Percentiles rank a stretch among this genome's conserved stretches.
phyloP scores from a whole-genome alignment of 805 yeast species.

The Spencermartinsiella europaea region DNA sequence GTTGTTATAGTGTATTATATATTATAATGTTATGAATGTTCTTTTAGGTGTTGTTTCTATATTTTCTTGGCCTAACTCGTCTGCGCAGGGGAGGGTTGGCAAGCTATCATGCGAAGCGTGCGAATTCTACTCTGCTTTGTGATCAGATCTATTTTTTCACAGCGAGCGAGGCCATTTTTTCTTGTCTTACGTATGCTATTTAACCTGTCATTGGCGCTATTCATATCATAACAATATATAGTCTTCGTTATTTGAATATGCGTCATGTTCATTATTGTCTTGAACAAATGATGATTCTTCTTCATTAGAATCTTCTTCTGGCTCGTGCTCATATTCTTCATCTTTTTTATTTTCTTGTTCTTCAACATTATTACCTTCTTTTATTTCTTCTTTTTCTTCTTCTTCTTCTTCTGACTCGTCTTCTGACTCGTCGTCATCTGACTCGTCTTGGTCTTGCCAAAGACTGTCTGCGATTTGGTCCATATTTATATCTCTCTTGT shows the following conservation, averaged over 20 bases:
- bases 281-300: slow-evolving; percentile 7
- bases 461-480: slow-evolving; percentile 5
- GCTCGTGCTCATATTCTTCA: background rate
- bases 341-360: slow-evolving; percentile 16
- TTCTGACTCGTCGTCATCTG: background rate
- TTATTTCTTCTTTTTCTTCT: slow-evolving; percentile 14
- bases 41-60: background rate
- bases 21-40: background rate
- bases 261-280: slow-evolving; percentile 10
- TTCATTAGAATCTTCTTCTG: slow-evolving; percentile 2
- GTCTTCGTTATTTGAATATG: slow-evolving; percentile 6
- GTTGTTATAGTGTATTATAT: slow-evolving; percentile 1
- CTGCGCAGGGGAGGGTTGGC: too few species aligned
- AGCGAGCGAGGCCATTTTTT: too few species aligned
- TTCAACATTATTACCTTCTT: slow-evolving; percentile 18
- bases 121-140: too few species aligned
- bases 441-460: background rate
- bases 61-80: too few species aligned
- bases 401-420: slow-evolving; percentile 18
- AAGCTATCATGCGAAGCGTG: too few species aligned
- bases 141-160: too few species aligned
- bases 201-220: too few species aligned
- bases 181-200: too few species aligned
- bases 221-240: too few species aligned
- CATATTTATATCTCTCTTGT: slow-evolving; percentile 22